These are phyloP conservation scores for Diaporthe helianthi DNA, from an alignment of 2,329 filamentous ascomycete genomes.

Conservation along the genomic window DNA sequence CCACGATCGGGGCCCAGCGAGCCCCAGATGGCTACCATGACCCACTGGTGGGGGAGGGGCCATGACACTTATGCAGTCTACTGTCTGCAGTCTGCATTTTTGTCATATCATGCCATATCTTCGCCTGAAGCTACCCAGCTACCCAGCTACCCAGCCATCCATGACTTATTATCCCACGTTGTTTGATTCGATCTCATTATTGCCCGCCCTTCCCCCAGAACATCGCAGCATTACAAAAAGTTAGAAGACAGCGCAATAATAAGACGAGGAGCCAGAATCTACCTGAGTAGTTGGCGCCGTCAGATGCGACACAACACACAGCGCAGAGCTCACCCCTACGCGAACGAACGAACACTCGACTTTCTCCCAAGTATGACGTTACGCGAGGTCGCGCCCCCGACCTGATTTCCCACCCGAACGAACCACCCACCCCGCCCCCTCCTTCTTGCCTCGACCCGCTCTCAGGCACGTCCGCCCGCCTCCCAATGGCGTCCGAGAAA, in stretches of 20 bases:
- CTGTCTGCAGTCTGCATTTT: background rate
- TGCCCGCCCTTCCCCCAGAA: background rate
- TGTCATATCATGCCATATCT: constrained; percentile 5
- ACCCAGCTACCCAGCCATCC: too few relatives aligned
- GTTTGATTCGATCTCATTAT: background rate
- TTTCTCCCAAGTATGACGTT: constrained; percentile 4
- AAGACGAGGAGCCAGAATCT: background rate
- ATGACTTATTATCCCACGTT: background rate
- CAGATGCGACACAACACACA: background rate
- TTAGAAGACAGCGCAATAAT: background rate
- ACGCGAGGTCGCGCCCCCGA: background rate
- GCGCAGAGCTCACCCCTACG: too few relatives aligned
- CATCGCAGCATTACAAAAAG: background rate
- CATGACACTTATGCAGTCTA: too few relatives aligned
- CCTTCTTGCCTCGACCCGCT: background rate
- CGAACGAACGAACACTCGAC: too few relatives aligned
- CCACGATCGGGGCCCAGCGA: too few relatives aligned
- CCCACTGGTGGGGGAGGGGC: too few relatives aligned
- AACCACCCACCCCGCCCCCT: background rate
- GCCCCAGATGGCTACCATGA: too few relatives aligned
- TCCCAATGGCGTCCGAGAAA: constrained; percentile 24
- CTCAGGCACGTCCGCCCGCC: background rate
- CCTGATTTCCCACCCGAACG: background rate
- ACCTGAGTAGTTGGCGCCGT: background rate
- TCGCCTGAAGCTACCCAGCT: background rate